phyloP scores from a whole-genome alignment of 2,329 filamentous ascomycete genomes.

The Amylocarpus encephaloides region DNA sequence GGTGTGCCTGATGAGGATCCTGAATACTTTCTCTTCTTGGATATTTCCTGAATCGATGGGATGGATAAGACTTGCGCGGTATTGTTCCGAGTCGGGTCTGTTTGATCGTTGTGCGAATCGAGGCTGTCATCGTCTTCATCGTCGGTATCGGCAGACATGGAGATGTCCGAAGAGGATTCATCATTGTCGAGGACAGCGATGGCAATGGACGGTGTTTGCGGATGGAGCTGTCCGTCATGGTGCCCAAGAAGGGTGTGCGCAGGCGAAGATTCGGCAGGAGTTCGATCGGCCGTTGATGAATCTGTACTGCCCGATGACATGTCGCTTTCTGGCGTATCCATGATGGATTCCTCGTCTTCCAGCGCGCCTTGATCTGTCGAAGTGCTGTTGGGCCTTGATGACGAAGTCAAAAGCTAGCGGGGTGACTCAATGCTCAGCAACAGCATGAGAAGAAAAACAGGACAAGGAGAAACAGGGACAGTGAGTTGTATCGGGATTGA shows the following conservation, averaged over 20 bases:
- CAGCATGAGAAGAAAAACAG: constrained; percentile 18
- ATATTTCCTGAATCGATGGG: constrained; percentile 7
- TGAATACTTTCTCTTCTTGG: constrained; percentile 26
- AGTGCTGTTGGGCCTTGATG: constrained; percentile 2
- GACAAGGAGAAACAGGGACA: constrained; percentile 20
- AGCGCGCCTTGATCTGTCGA: too few species aligned
- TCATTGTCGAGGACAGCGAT: constrained; percentile 17
- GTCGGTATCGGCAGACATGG: constrained; percentile 33
- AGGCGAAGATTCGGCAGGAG: constrained; percentile 19
- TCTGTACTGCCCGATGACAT: constrained; percentile 25
- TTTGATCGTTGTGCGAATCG: constrained; percentile 4
- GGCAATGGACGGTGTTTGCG: constrained; percentile 3
- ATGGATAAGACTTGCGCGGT: constrained; percentile 2
- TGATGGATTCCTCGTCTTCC: not conserved
- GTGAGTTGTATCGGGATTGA: constrained; percentile 21
- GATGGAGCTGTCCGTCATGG: constrained; percentile 3
- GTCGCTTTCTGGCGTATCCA: constrained; percentile 25
- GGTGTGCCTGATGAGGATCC: constrained; percentile 9
- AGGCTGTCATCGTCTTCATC: constrained; percentile 17
- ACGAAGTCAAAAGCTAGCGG: constrained; percentile 9
- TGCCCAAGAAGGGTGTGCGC: constrained; percentile 10
- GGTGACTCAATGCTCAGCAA: not conserved
- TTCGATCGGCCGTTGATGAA: constrained; percentile 22
- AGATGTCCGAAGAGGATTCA: constrained; percentile 34
- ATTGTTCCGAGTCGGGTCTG: constrained; percentile 3